Base-by-base conservation (phyloP, 2,329 filamentous ascomycete species). In the Fusarium torreyae region DNA sequence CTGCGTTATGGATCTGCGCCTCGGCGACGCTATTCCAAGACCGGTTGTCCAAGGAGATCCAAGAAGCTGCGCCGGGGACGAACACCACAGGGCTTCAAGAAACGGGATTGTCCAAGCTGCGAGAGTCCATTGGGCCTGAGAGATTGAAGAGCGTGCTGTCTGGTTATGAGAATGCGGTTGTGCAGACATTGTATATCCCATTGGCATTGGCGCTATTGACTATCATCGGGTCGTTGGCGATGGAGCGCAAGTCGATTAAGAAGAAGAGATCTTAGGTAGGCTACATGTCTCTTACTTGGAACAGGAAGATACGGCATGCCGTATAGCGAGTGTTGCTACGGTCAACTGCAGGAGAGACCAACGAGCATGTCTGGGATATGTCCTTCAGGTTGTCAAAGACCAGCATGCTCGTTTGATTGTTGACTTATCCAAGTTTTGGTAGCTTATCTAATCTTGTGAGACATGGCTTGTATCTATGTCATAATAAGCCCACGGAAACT, bases 141-240 rank as follows among this genome's bases (percentile, higher is more conserved):
- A 69, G 45, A 6, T 2, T 74, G 33, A 51, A 57, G 26, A 59
- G 38, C 7, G 72, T 74, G 0, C 13, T 74, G 0, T 34, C 54
- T 8, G 72, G 72, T 0, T 74, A 74, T 51, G 72, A 74, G 24
- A 66, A 65, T 28, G 72, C 72, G 0, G 46, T 74, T 5, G 52
- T 74, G 0, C 72, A 74, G 45, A 74, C 72, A 0, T 17, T 74
- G 17, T 74, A 74, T 20, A 74, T 74, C 8, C 72, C 72, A 0
- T 18, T 74, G 42, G 63, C 24, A 1, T 26, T 74, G 8, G 66
- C 66, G 5, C 18, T 74, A 33, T 59, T 72, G 2, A 70, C 68
- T 0, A 54, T 73, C 3, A 4, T 70, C n/a, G 72, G 72, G 1
- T 70, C 72, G 0, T 20, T 73, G 6, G 61, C 72, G 0, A 74